Evolutionary conservation across 495 filamentous ascomycete species (phyloP).

Genomic region (Penicillium herquei): DNA sequence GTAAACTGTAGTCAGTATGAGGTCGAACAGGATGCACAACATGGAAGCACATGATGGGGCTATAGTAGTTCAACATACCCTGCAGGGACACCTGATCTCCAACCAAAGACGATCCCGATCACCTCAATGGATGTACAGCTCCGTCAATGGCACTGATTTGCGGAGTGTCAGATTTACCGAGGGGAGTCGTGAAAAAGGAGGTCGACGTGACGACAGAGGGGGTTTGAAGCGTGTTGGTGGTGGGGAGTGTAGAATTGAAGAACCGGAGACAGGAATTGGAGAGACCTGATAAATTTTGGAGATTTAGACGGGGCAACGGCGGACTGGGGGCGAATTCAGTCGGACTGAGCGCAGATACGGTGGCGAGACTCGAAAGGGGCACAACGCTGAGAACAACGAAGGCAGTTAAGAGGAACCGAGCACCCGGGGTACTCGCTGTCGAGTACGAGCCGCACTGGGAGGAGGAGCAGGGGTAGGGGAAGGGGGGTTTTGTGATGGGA

Average conservation of each 20-base stretch:
- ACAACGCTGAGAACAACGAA: slow-evolving; percentile 11
- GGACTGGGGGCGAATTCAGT: slow-evolving; percentile 8
- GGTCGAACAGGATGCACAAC: not conserved
- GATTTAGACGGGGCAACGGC: slow-evolving; percentile 1
- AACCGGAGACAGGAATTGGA: not conserved
- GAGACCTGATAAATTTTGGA: not conserved
- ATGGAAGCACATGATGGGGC: not conserved
- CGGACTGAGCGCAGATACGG: slow-evolving; percentile 9
- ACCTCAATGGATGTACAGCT: slow-evolving; percentile 15
- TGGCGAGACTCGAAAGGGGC: slow-evolving; percentile 13
- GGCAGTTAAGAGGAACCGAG: slow-evolving; percentile 4
- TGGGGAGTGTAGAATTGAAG: slow-evolving; percentile 1
- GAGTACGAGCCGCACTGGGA: slow-evolving; percentile 22
- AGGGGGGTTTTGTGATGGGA: slow-evolving; percentile 11
- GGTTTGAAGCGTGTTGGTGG: not conserved
- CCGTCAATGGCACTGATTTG: slow-evolving; percentile 10
- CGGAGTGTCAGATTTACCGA: slow-evolving; percentile 6
- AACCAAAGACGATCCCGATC: slow-evolving; percentile 10
- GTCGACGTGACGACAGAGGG: not conserved
- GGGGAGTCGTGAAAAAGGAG: not conserved
- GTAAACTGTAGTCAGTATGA: slow-evolving; percentile 22
- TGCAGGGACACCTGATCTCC: slow-evolving; percentile 12
- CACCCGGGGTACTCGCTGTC: slow-evolving; percentile 24
- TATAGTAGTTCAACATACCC: slow-evolving; percentile 16
- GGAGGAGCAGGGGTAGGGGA: slow-evolving; percentile 13